Percentiles rank a stretch among this genome's conserved stretches.
Evolutionary conservation across 495 filamentous ascomycete species (phyloP).

Genomic region (Penicillium malachiteum): DNA sequence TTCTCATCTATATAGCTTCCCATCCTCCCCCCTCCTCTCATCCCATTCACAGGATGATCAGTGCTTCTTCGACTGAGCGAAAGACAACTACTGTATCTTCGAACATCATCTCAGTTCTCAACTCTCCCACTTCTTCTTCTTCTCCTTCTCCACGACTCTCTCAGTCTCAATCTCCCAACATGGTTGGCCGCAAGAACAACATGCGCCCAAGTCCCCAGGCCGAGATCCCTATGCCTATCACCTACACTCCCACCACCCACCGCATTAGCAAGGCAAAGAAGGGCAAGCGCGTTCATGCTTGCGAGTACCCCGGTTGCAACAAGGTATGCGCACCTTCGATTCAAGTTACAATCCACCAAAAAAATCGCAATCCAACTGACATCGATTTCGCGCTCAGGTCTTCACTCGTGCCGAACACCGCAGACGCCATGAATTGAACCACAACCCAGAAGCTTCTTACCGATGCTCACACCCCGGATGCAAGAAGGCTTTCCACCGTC

Average conservation of each 20-base stretch:
- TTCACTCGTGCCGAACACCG: constrained; percentile 82
- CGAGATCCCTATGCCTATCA: constrained; percentile 33
- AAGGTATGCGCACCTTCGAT: constrained; percentile 50
- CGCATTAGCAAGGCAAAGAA: constrained; percentile 83
- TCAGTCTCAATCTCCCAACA: constrained; percentile 7
- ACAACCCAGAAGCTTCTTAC: constrained; percentile 66
- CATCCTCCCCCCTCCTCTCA: constrained; percentile 1
- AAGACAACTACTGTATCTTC: constrained; percentile 7
- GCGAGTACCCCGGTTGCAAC: constrained; percentile 59
- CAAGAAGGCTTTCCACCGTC: constrained; percentile 75
- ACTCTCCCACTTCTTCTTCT: constrained; percentile 12
- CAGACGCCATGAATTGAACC: constrained; percentile 85
- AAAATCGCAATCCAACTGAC: constrained; percentile 13
- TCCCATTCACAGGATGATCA: constrained; percentile 15
- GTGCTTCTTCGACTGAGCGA: constrained; percentile 12
- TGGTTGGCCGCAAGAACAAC: constrained; percentile 22
- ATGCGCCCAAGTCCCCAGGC: constrained; percentile 19
- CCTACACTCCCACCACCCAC: constrained; percentile 67
- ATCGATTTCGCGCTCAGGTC: constrained; percentile 45
- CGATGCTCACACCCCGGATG: constrained; percentile 68
- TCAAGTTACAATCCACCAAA: background rate
- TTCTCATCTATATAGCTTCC: constrained; percentile 15
- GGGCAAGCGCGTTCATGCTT: constrained; percentile 74
- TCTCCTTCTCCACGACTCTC: constrained; percentile 16
- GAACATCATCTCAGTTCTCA: constrained; percentile 11